These are phyloP conservation scores for Aspergillus pseudoviridinutans DNA, from an alignment of 2,329 filamentous ascomycete genomes.

Conservation along the genomic window DNA sequence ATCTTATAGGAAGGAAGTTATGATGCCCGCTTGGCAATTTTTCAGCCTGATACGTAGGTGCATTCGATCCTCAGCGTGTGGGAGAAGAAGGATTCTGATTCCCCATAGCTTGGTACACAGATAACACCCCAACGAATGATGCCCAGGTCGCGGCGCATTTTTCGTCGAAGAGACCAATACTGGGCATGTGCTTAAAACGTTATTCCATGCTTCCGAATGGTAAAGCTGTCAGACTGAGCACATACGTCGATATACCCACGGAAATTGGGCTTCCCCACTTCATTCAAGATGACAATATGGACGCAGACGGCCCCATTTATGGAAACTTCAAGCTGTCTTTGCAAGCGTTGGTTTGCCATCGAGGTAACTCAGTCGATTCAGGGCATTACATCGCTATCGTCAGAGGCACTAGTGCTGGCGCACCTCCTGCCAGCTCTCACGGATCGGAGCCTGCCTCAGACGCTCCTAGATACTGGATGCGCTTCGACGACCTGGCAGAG, in stretches of 20 bases:
- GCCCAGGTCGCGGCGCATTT: conserved; percentile 87
- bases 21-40: conserved; percentile 97
- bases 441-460: conserved; percentile 47
- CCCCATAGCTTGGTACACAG: conserved; percentile 74
- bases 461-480: conserved; percentile 75
- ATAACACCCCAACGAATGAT: conserved; percentile 61
- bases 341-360: conserved; percentile 89
- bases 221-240: conserved; percentile 67
- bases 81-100: conserved; percentile 23
- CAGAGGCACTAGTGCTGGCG: conserved; percentile 58
- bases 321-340: conserved; percentile 91
- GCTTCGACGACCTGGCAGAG: conserved; percentile 80
- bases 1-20: conserved; percentile 69
- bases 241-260: conserved; percentile 85
- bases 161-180: conserved; percentile 72
- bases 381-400: conserved; percentile 90
- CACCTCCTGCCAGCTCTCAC: conserved; percentile 22
- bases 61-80: background rate
- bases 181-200: conserved; percentile 89
- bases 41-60: conserved; percentile 83
- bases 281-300: conserved; percentile 71
- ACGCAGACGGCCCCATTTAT: conserved; percentile 64
- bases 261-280: conserved; percentile 83
- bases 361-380: conserved; percentile 77
- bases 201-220: conserved; percentile 73